These are phyloP conservation scores for Ocimum tenuiflorum DNA, from an alignment of 257 asterid genomes.

Conservation along the genomic window DNA sequence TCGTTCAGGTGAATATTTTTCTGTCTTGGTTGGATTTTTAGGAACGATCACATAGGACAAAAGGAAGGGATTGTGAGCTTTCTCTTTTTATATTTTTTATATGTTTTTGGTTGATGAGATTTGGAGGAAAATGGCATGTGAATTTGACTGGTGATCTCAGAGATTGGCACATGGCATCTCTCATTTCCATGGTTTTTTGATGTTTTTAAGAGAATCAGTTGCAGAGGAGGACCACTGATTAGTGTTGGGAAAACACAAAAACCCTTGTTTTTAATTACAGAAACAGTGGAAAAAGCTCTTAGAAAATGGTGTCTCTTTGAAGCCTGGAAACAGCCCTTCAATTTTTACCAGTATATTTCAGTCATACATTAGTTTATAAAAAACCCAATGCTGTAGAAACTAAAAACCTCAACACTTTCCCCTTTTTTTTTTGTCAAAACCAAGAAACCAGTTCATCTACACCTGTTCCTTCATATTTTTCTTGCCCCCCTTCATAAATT, in stretches of 20 bases:
- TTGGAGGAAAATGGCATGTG: slow-evolving; percentile 28
- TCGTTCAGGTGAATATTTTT: neutral
- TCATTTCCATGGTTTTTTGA: slow-evolving; percentile 37
- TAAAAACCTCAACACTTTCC: slow-evolving; percentile 9
- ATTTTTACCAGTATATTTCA: neutral
- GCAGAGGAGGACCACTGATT: slow-evolving; percentile 61
- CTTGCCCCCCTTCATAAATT: neutral
- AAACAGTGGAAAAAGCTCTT: slow-evolving; percentile 30
- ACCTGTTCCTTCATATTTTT: neutral
- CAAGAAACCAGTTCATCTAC: slow-evolving; percentile 27
- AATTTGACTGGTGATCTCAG: slow-evolving; percentile 30
- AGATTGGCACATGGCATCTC: slow-evolving; percentile 48
- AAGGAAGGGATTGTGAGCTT: neutral
- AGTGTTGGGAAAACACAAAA: slow-evolving; percentile 31
- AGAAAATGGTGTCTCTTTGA: slow-evolving; percentile 39
- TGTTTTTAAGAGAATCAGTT: slow-evolving; percentile 51
- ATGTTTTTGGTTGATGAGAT: slow-evolving; percentile 3
- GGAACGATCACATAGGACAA: neutral
- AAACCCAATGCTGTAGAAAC: neutral
- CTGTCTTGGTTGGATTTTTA: slow-evolving; percentile 1
- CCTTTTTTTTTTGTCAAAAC: slow-evolving; percentile 17
- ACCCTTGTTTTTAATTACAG: slow-evolving; percentile 20
- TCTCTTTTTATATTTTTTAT: neutral
- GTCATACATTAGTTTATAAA: neutral
- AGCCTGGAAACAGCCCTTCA: slow-evolving; percentile 34